phyloP scores from a whole-genome alignment of 306 rosid genomes.

The Medicago ruthenica region DNA sequence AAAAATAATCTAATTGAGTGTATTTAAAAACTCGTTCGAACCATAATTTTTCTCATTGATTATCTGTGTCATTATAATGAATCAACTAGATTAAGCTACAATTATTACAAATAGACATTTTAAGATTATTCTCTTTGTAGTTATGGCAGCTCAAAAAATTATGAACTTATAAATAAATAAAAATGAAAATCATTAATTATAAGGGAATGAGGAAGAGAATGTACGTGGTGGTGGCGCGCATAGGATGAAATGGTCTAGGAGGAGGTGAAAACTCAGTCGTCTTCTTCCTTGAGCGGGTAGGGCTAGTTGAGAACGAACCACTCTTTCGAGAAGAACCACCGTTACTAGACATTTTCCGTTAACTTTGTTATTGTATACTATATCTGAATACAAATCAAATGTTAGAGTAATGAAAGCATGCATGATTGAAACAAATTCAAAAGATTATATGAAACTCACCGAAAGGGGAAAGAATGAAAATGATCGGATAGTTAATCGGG shows the following conservation, averaged over 20 bases:
- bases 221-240: slow-evolving; percentile 61
- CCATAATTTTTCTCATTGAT: neutral
- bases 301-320: slow-evolving; percentile 46
- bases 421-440: neutral
- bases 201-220: slow-evolving; percentile 20
- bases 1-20: slow-evolving; percentile 14
- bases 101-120: neutral
- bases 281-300: slow-evolving; percentile 59
- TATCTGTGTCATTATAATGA: neutral
- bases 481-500: neutral
- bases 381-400: slow-evolving; percentile 8
- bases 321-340: slow-evolving; percentile 69
- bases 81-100: neutral
- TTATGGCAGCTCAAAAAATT: neutral
- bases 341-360: slow-evolving; percentile 60
- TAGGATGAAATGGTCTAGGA: slow-evolving; percentile 57
- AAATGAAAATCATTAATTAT: slow-evolving; percentile 14
- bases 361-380: neutral
- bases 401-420: neutral
- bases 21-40: slow-evolving; percentile 8
- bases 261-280: slow-evolving; percentile 48
- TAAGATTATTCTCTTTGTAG: neutral
- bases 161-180: neutral
- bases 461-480: neutral
- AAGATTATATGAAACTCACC: slow-evolving; percentile 36